Evolutionary conservation across 169 alveolate genomes (phyloP), one percentile per base, ranked within the genome.

Genomic region (Plasmodium yoelii): DNA sequence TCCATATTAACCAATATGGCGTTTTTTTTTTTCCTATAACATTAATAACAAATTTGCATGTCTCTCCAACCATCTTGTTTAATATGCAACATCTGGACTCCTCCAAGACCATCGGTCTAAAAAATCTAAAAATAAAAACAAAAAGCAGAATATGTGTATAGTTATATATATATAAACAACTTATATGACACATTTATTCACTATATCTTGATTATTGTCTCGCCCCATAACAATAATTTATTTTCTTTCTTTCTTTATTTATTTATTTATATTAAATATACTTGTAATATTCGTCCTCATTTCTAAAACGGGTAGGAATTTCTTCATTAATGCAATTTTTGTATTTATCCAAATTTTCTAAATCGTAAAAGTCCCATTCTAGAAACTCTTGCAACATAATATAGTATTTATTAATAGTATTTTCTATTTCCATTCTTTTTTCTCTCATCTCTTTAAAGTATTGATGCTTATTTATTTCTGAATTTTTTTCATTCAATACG

Each of bases 381-480:
- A 82, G 67, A 60, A 82, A 82, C 67, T 82, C 90, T 13, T 82
- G 82, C 26, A 82, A 56, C 90, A 82, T 82, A n/a, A 56, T 61
- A 22, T 42, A 56, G 39, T 82, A 82, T 49, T 82, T 82, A 39
- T 67, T 82, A 46, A 82, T 42, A 51, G 22, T 67, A 82, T 82
- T 82, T 47, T 82, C 90, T 55, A 63, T 19, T 68, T 82, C 90
- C 18, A 67, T 15, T 44, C 82, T 67, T 71, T 82, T 82, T 56
- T 47, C 90, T 26, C 69, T 82, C 84, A 65, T 82, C 39, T 82
- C 86, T 82, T 82, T 82, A 19, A 67, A 68, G 49, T 56, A 56
- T 26, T 82, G 74, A 22, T 82, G 90, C 22, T 82, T 82, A 34
- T 82, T 82, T 24, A 42, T 82, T 59, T 82, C 77, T 18, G 70